Base-by-base conservation (phyloP, 352 stramenopile genomes). In the Pythium phragmitis region DNA sequence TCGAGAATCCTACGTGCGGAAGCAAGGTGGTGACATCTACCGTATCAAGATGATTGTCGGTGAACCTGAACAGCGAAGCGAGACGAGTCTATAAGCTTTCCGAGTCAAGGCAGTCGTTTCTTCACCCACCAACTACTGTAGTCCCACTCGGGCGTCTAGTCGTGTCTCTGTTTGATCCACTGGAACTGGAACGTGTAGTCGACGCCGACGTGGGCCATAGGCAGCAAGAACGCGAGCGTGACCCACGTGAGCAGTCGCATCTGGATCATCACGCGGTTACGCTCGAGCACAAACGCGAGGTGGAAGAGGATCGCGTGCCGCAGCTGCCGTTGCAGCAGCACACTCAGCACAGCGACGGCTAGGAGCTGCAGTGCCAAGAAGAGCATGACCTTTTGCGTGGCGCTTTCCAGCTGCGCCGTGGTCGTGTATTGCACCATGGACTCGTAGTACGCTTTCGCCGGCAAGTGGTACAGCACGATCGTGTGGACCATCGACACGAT, bases 1-100 rank as follows among this genome's bases (percentile, higher is more conserved):
- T 56, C 73, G 87, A 60, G 85, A 96, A 57, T 77, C 76, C 60
- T 89, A 79, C 49, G 83, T 96, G 50, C 51, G 46, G 9, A 73
- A 77, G 51, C 71, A 91, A 59, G 81, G 75, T 62, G 87, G 85
- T 37, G 76, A 87, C 41, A 93, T 96, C 52, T 94, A 82, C 68
- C 74, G 83, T 7, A 43, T 63, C 50, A 62, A 67, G 37, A 23
- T 73, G 3, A 54, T 67, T 28, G 58, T 67, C 16, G 55, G 41
- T 8, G 9, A 7, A 23, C 34, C 49, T 1, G 3, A 48, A 21
- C 11, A 60, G 33, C 8, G 9, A 50, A 33, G 36, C 23, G 33
- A 26, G n/a, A 1, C 50, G 26, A 3, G 5, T 41, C 28, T 39
- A 3, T 26, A 45, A 45, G 7, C 37, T 37, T 47, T 23, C 11